These are phyloP conservation scores for Pestalotiopsis sp. DNA, from an alignment of 2,329 filamentous ascomycete genomes.

Conservation along the genomic window DNA sequence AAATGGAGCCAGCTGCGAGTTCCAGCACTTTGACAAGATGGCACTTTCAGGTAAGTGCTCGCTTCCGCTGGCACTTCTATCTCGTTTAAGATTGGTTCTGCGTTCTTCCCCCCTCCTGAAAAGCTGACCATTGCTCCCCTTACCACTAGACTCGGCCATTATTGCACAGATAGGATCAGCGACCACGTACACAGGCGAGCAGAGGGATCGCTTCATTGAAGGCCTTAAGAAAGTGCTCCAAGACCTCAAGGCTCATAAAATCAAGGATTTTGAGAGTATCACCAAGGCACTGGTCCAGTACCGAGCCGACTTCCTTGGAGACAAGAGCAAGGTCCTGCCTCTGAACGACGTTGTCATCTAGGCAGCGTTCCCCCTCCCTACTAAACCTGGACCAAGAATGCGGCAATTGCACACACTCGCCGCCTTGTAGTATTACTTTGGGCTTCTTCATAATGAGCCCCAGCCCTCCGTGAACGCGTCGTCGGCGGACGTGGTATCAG, in stretches of 20 bases:
- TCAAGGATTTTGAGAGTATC: slow-evolving; percentile 69
- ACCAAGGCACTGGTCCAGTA: slow-evolving; percentile 69
- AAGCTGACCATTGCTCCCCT: slow-evolving; percentile 48
- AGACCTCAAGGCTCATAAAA: slow-evolving; percentile 59
- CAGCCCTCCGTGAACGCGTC: background rate
- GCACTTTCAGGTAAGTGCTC: slow-evolving; percentile 71
- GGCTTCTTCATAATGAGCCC: background rate
- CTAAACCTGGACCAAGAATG: slow-evolving; percentile 9
- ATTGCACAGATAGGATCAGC: slow-evolving; percentile 71
- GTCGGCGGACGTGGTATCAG: slow-evolving; percentile 3
- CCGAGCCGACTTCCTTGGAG: slow-evolving; percentile 65
- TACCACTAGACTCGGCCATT: slow-evolving; percentile 68
- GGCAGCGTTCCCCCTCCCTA: background rate
- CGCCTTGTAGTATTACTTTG: slow-evolving; percentile 14
- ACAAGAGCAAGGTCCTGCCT: slow-evolving; percentile 64
- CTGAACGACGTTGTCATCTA: slow-evolving; percentile 47
- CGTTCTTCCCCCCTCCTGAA: slow-evolving; percentile 44
- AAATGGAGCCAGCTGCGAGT: slow-evolving; percentile 71
- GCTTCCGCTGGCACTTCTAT: background rate
- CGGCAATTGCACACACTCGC: slow-evolving; percentile 6
- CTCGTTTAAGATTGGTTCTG: slow-evolving; percentile 7
- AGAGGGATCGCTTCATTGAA: slow-evolving; percentile 62
- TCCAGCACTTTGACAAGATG: slow-evolving; percentile 79
- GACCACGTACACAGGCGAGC: slow-evolving; percentile 64
- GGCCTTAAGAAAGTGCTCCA: slow-evolving; percentile 65